Evolutionary conservation across 2,329 filamentous ascomycete genomes (phyloP).

Genomic region (Talaromyces albobiverticillius): DNA sequence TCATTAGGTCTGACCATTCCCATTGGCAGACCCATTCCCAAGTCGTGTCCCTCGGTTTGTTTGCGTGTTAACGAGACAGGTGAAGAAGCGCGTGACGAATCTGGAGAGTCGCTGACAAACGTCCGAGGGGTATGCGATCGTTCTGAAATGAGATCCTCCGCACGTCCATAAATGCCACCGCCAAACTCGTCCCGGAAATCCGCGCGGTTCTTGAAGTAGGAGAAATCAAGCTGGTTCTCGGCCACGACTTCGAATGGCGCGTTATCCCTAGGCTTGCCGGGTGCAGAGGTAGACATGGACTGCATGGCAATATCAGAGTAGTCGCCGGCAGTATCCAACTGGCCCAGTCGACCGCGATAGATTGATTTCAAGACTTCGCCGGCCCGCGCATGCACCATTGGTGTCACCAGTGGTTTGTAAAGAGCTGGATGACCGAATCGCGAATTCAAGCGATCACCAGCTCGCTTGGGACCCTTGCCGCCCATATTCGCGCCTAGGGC

Average conservation of each 20-base stretch:
- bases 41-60: slow-evolving; percentile 25
- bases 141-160: slow-evolving; percentile 45
- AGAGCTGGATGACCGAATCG: slow-evolving; percentile 86
- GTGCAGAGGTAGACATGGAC: slow-evolving; percentile 63
- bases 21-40: slow-evolving; percentile 7
- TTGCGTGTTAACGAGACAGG: slow-evolving; percentile 31
- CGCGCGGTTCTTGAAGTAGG: slow-evolving; percentile 83
- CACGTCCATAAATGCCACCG: slow-evolving; percentile 58
- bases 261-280: slow-evolving; percentile 52
- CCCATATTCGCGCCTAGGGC: slow-evolving; percentile 30
- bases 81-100: slow-evolving; percentile 39
- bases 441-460: slow-evolving; percentile 66
- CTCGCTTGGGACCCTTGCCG: slow-evolving; percentile 39
- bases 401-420: slow-evolving; percentile 84
- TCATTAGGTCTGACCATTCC: slow-evolving; percentile 21
- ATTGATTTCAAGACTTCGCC: slow-evolving; percentile 82
- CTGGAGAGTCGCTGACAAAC: slow-evolving; percentile 33
- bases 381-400: slow-evolving; percentile 91
- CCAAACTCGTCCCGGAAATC: slow-evolving; percentile 87
- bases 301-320: slow-evolving; percentile 79
- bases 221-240: slow-evolving; percentile 81
- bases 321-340: slow-evolving; percentile 37
- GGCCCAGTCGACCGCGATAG: slow-evolving; percentile 75
- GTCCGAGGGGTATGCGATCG: slow-evolving; percentile 43
- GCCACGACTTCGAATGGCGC: slow-evolving; percentile 88